Evolutionary conservation across 78 protist species (phyloP), one percentile per base, ranked within the genome.

Genomic region (Monosiga brevicollis): DNA sequence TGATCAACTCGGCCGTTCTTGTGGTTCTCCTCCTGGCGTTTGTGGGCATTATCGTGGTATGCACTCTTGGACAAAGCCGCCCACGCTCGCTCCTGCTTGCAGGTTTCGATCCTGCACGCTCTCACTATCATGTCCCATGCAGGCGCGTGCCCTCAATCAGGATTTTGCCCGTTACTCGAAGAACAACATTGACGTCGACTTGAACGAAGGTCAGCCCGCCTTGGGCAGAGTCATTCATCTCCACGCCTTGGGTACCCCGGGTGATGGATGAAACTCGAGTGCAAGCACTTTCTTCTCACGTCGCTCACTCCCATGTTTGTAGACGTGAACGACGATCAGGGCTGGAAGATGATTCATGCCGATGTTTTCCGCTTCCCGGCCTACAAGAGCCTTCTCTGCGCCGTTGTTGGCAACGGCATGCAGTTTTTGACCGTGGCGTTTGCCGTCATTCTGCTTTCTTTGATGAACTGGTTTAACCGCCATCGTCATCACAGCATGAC

Each of bases 301-400:
- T 75, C 32, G 42, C 72, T n/a, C 75, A 39, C 73, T 83, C 11
- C 55, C n/a, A n/a, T 6, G 62, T 42, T 29, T 71, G 74, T n/a
- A 11, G 74, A 71, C 37, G 77, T 40, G 36, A 35, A 73, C 82
- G 97, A 94, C 2, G 99, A 97, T 81, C 91, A 92, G 54, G 99
- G 99, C 35, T 97, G 99, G 99, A 97, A 97, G 88, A 92, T 91
- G 23, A 77, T 97, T 74, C 95, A 94, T 89, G 95, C 94, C 38
- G 99, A 97, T 73, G 98, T 97, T 42, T 97, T 97, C 88, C 94
- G 99, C 36, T 94, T 95, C 87, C 98, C 98, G 38, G 84, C 86
- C 15, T 0, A 83, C 78, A n/a, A 73, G 71, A 83, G 80, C 38
- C 42, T 95, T 39, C 91, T 96, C 84, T 86, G 94, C 42, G 93